Conservation (phyloP, 257 asterid species). For the Gentiana dahurica region DNA sequence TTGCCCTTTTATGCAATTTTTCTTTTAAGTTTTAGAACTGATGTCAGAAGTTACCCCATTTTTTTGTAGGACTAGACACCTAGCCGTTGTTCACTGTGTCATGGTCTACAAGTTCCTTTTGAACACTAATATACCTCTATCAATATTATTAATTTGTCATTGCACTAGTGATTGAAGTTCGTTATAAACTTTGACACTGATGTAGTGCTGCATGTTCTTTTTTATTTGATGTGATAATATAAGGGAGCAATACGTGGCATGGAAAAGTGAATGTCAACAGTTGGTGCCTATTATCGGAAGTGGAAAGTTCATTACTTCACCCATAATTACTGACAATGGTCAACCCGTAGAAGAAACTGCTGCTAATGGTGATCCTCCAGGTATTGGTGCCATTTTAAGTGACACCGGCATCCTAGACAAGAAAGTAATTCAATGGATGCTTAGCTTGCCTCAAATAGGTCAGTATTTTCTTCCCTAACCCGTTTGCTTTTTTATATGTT, state of each 20-base stretch:
- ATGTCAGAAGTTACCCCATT: too few relatives aligned
- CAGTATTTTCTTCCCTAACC: constrained; percentile 21
- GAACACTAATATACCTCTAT: background rate
- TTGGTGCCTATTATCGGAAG: constrained; percentile 70
- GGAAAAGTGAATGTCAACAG: constrained; percentile 71
- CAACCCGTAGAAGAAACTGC: constrained; percentile 38
- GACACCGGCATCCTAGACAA: constrained; percentile 29
- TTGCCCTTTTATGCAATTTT: background rate
- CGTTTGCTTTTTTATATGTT: constrained; percentile 1
- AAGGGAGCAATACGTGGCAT: constrained; percentile 71
- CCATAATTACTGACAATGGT: constrained; percentile 56
- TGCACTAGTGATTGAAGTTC: background rate
- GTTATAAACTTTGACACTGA: background rate
- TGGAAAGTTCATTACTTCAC: constrained; percentile 60
- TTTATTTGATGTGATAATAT: background rate
- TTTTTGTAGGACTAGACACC: background rate
- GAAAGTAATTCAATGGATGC: constrained; percentile 68
- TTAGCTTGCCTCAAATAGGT: constrained; percentile 79
- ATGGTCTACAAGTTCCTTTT: background rate
- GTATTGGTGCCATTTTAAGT: constrained; percentile 14
- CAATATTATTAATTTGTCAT: background rate
- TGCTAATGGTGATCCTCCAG: constrained; percentile 9
- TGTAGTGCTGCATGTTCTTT: background rate
- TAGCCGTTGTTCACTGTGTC: background rate
- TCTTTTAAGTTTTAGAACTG: background rate